Conservation (phyloP, 352 stramenopile genomes). For the Saprolegnia diclina region DNA sequence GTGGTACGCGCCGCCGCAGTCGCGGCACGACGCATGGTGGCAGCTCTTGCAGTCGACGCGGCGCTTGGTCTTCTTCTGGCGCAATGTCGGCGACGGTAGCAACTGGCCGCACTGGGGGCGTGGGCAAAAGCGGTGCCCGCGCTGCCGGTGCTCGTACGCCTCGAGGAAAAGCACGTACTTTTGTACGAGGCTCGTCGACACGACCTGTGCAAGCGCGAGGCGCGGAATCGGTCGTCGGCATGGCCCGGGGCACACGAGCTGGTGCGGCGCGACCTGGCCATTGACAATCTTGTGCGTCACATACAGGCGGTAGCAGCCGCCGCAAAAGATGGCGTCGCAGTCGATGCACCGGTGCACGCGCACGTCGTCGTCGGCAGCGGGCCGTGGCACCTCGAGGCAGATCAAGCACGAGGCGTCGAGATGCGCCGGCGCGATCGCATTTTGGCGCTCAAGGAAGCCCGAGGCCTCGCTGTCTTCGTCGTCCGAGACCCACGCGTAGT, state of each 20-base stretch:
- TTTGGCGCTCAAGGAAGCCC: too few relatives aligned
- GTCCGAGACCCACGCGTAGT: too few relatives aligned
- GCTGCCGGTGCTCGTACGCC: slow-evolving; percentile 1
- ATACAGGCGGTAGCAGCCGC: neutral
- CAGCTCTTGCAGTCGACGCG: slow-evolving; percentile 17
- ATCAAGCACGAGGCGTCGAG: neutral
- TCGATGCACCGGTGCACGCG: neutral
- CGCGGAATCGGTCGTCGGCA: neutral
- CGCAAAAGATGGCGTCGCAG: neutral
- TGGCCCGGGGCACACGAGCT: slow-evolving; percentile 5
- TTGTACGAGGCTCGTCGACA: neutral
- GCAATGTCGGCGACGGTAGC: neutral
- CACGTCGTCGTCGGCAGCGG: neutral
- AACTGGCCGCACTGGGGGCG: slow-evolving; percentile 14
- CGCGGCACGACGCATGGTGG: slow-evolving; percentile 15
- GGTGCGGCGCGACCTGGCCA: slow-evolving; percentile 1
- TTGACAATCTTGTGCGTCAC: slow-evolving; percentile 3
- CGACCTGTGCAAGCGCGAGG: too few relatives aligned
- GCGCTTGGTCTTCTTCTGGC: neutral
- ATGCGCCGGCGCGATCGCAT: too few relatives aligned
- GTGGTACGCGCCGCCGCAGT: slow-evolving; percentile 18
- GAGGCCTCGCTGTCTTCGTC: too few relatives aligned
- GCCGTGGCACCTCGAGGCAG: neutral
- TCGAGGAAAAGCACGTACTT: slow-evolving; percentile 25
- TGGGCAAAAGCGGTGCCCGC: slow-evolving; percentile 18